A percentile compares a stretch with the other conserved stretches of the same genome.
Conservation (phyloP, 768 basidiomycete species). For the Suillus bovinus region DNA sequence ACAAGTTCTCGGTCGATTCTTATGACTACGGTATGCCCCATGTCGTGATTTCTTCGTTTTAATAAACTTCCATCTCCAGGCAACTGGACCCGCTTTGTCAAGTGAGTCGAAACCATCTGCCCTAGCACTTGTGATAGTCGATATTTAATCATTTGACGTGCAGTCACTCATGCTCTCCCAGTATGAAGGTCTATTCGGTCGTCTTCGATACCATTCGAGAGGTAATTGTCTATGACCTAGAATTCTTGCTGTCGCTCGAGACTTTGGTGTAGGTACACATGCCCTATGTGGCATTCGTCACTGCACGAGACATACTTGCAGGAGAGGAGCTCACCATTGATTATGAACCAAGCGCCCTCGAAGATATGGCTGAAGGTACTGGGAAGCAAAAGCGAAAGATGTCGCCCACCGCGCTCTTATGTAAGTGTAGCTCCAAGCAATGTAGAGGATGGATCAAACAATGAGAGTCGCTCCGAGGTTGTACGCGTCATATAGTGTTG, state of each 20-base stretch:
- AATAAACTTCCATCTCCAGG: constrained; percentile 38
- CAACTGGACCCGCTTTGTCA: constrained; percentile 77
- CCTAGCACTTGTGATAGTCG: not conserved
- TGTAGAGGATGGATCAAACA: constrained; percentile 41
- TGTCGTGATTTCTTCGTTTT: constrained; percentile 3
- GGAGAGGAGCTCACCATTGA: constrained; percentile 63
- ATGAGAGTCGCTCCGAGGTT: not conserved
- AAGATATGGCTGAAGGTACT: constrained; percentile 14
- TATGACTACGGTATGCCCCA: constrained; percentile 45
- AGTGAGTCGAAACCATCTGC: constrained; percentile 43
- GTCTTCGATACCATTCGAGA: constrained; percentile 62
- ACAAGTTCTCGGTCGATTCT: constrained; percentile 57
- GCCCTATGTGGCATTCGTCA: constrained; percentile 64
- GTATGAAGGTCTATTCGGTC: constrained; percentile 55
- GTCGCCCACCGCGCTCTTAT: constrained; percentile 33
- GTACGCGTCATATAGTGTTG: not conserved
- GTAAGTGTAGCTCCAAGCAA: constrained; percentile 36
- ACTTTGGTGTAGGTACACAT: constrained; percentile 46
- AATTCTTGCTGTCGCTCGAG: not conserved
- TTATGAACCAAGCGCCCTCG: constrained; percentile 51
- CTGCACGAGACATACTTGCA: constrained; percentile 46
- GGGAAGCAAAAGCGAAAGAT: constrained; percentile 26
- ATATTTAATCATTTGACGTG: constrained; percentile 11
- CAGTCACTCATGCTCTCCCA: constrained; percentile 71
- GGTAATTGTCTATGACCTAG: constrained; percentile 33